phyloP scores from a whole-genome alignment of 495 filamentous ascomycete genomes.

The Rhizodiscina lignyota region DNA sequence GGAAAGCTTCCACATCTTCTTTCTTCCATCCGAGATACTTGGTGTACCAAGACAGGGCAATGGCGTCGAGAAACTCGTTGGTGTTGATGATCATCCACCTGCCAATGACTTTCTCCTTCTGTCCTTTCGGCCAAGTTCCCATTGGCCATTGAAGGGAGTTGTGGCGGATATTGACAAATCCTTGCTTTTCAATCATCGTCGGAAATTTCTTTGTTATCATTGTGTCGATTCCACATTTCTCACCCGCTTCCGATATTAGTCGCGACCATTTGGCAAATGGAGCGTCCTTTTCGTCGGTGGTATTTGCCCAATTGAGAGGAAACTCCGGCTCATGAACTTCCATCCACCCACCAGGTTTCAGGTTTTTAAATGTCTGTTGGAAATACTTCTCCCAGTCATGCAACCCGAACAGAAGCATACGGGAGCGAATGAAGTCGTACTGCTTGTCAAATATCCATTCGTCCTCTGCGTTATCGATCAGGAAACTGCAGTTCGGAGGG shows the following conservation, averaged over 20 bases:
- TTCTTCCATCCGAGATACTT: neutral
- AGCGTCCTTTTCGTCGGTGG: too few relatives aligned
- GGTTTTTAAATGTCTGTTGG: neutral
- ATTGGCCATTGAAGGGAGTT: neutral
- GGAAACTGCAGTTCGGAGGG: conserved; percentile 35
- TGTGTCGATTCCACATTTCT: too few relatives aligned
- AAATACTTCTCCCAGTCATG: neutral
- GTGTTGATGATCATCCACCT: too few relatives aligned
- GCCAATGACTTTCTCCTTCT: neutral
- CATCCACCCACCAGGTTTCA: neutral
- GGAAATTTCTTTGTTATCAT: too few relatives aligned
- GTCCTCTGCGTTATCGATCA: conserved; percentile 35
- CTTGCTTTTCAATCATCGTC: too few relatives aligned
- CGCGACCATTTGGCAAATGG: too few relatives aligned
- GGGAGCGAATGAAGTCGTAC: neutral
- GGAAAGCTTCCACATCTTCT: neutral
- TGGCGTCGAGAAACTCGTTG: too few relatives aligned
- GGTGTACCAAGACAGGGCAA: too few relatives aligned
- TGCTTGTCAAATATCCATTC: conserved; percentile 30
- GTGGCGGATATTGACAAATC: neutral
- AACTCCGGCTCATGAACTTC: neutral
- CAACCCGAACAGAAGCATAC: neutral
- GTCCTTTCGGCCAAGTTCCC: neutral
- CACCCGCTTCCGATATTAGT: too few relatives aligned
- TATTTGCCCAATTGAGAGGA: too few relatives aligned